Base-by-base conservation (phyloP, 345 rosid genomes). In the Citrus australasica region DNA sequence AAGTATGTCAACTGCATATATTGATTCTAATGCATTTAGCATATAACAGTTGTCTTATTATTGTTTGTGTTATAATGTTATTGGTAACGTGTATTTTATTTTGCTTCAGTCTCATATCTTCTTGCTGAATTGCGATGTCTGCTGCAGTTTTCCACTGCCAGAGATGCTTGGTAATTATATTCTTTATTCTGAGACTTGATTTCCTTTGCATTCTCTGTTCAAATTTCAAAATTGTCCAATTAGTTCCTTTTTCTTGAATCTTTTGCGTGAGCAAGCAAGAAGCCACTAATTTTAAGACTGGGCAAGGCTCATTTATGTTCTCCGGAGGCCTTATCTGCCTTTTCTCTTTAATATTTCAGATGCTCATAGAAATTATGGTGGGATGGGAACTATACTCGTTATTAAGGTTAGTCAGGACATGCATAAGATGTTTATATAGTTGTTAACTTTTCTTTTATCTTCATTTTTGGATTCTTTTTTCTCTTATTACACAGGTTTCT, bases 51-150 rank as follows among this genome's bases (percentile, higher is more conserved):
- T 63, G 75, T 73, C 51, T 46, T 42, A 35, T 27, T 27, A 67
- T 75, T 38, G 7, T 72, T 28, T 51, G 46, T 48, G 58, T 27
- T 28, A 2, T 61, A 67, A 42, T 55, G 13, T 19, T 59, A 38
- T 9, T 40, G 33, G 6, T 75, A 40, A 59, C 25, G 17, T 32
- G 51, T 77, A 73, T 60, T 60, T 77, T 81, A 55, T 75, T 28
- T 69, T 75, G 42, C 71, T 80, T 85, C 93, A 93, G 98, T 89
- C 98, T 69, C 98, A 93, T 76, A 90, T 95, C 85, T 92, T 95
- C 88, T 81, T 95, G 80, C 91, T 93, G 82, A 95, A 95, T 79
- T 92, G 98, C 77, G 98, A 95, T 77, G 98, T 95, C 77, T 95
- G 98, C 89, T 93, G 98, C 82, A 93, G 93, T 79, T 95, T 95